Base-by-base conservation (phyloP, 1,284 basidiomycete species). In the Naganishia sp. region DNA sequence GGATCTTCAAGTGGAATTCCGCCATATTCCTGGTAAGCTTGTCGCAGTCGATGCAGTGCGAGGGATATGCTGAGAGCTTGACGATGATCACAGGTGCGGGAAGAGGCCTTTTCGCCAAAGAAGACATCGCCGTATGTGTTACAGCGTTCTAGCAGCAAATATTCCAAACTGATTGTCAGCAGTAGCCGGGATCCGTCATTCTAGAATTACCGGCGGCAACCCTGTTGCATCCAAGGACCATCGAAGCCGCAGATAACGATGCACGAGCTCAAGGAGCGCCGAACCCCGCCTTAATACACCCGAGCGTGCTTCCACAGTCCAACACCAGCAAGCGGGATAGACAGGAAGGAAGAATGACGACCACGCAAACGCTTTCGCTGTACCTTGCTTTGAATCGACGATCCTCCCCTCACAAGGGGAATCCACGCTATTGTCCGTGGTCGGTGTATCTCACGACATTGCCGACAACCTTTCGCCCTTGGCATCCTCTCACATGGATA, bases 401-500 rank as follows among this genome's bases (percentile, higher is more conserved):
- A 15, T 17, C 41, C n/a, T 39, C 46, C 10, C n/a, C 41, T 3
- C 39, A 58, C 35, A 23, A 2, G 35, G 65, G 17, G 7, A 25
- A 47, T 25, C 6, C 53, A 25, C 42, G 74, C 56, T 67, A 68
- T 72, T 68, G 66, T 67, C 74, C 76, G n/a, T 93, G 89, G 78
- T 85, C 86, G 25, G 85, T 87, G 2, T 94, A 91, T 73, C 86
- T 94, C 62, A 86, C 86, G 0, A 83, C 85, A 0, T 79, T 94
- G 18, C 92, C 91, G 3, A 74, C 75, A 62, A 79, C 85, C 45
- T 92, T 94, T 68, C 74, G 82, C 79, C 66, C 82, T 76, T 67
- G 75, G 73, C 92, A 94, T 80, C 92, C 92, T 11, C 80, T 93
- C 17, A 84, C 85, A 15, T 90, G 89, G 88, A 71, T 85, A n/a